Percentiles rank a stretch among this genome's conserved stretches.
Conservation (phyloP, 2,329 filamentous ascomycete species). For the Ophiostoma quercus region DNA sequence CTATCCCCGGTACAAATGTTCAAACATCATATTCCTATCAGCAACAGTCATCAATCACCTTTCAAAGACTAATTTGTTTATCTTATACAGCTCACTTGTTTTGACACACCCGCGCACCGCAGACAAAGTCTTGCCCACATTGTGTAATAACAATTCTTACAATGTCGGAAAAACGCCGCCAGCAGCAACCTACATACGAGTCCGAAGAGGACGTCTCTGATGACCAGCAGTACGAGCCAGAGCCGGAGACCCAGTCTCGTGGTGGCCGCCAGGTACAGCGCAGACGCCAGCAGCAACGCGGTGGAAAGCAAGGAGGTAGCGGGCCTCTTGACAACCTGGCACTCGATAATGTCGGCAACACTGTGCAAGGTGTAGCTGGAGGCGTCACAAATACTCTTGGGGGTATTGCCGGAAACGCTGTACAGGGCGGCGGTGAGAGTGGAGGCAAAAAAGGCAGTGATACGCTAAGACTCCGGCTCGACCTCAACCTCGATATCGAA, state of each 20-base stretch:
- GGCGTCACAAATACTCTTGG: conserved; percentile 41
- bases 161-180: neutral
- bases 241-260: neutral
- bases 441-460: conserved; percentile 47
- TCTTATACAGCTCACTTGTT: neutral
- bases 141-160: neutral
- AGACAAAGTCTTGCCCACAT: neutral
- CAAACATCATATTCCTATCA: neutral
- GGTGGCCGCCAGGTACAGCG: neutral
- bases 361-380: conserved; percentile 33
- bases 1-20: neutral
- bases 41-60: neutral
- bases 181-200: neutral
- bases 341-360: neutral
- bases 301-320: neutral
- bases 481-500: conserved; percentile 73
- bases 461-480: conserved; percentile 66
- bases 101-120: neutral
- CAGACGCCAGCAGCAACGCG: neutral
- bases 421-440: conserved; percentile 33
- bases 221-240: neutral
- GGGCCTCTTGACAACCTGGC: neutral
- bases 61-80: neutral
- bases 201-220: neutral
- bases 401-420: conserved; percentile 37